Percentiles rank a stretch among this genome's conserved stretches.
These are phyloP conservation scores for Sanghuangporus sanghuang DNA, from an alignment of 1,284 basidiomycete species.

Conservation along the genomic window DNA sequence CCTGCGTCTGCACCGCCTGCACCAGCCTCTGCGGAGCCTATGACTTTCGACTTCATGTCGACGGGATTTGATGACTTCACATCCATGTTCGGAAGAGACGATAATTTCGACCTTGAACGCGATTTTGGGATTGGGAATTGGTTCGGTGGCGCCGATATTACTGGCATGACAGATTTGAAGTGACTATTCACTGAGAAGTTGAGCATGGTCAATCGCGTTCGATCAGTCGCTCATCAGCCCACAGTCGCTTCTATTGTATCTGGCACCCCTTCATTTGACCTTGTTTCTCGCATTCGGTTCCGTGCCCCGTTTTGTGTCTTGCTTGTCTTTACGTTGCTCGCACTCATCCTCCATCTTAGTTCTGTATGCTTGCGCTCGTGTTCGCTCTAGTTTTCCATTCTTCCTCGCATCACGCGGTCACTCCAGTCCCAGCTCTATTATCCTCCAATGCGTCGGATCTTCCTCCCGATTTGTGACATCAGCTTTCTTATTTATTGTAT, in stretches of 20 bases:
- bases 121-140: conserved; percentile 15
- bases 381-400: background rate
- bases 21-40: background rate
- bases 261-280: background rate
- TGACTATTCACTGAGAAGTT: conserved; percentile 1
- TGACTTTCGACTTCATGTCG: conserved; percentile 12
- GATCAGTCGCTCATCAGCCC: background rate
- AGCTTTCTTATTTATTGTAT: conserved; percentile 11
- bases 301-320: background rate
- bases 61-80: conserved; percentile 16
- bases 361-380: conserved; percentile 8
- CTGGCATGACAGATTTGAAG: conserved; percentile 11
- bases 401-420: background rate
- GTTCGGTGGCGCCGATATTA: conserved; percentile 7
- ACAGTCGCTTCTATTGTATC: background rate
- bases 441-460: background rate
- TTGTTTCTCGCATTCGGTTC: background rate
- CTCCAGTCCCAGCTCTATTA: background rate
- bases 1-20: conserved; percentile 5
- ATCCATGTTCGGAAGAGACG: conserved; percentile 14
- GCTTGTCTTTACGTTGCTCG: conserved; percentile 2
- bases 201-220: background rate
- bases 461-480: background rate
- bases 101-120: conserved; percentile 4
- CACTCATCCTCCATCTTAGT: conserved; percentile 2